Evolutionary conservation across 2,329 filamentous ascomycete species (phyloP).

Genomic region (Sporothrix euskadiensis): DNA sequence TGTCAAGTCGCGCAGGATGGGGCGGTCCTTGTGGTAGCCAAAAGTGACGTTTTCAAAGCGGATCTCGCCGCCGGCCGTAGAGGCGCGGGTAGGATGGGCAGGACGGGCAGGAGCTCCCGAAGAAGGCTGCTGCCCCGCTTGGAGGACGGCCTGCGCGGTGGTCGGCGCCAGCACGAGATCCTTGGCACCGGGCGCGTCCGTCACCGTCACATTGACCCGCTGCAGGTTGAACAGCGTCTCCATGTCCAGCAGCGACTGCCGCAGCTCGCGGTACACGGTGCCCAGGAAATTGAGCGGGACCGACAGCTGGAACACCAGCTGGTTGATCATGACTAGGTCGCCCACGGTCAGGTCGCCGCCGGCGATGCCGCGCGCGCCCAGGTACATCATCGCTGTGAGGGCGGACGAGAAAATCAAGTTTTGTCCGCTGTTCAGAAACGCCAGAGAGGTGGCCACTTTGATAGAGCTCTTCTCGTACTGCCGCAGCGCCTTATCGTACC

Average conservation of each 20-base stretch:
- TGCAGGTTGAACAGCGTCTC: slow-evolving; percentile 97
- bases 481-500: slow-evolving; percentile 84
- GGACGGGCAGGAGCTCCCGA: neutral
- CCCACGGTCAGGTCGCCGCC: slow-evolving; percentile 81
- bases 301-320: slow-evolving; percentile 96
- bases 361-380: slow-evolving; percentile 87
- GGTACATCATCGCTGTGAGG: slow-evolving; percentile 96
- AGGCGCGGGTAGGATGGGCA: neutral
- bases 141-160: neutral
- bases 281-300: slow-evolving; percentile 96
- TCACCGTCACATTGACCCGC: slow-evolving; percentile 88
- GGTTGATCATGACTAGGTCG: slow-evolving; percentile 97
- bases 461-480: slow-evolving; percentile 93
- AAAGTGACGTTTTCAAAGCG: slow-evolving; percentile 94
- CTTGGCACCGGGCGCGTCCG: slow-evolving; percentile 72
- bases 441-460: slow-evolving; percentile 91
- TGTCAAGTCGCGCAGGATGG: slow-evolving; percentile 80
- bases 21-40: slow-evolving; percentile 82
- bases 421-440: slow-evolving; percentile 90
- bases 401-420: slow-evolving; percentile 96
- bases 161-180: slow-evolving; percentile 61
- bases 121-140: neutral
- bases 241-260: slow-evolving; percentile 96
- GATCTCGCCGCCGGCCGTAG: slow-evolving; percentile 73
- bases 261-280: slow-evolving; percentile 93